phyloP scores from a whole-genome alignment of 176 grass and related monocot species.

The maize (Zea mays) region DNA sequence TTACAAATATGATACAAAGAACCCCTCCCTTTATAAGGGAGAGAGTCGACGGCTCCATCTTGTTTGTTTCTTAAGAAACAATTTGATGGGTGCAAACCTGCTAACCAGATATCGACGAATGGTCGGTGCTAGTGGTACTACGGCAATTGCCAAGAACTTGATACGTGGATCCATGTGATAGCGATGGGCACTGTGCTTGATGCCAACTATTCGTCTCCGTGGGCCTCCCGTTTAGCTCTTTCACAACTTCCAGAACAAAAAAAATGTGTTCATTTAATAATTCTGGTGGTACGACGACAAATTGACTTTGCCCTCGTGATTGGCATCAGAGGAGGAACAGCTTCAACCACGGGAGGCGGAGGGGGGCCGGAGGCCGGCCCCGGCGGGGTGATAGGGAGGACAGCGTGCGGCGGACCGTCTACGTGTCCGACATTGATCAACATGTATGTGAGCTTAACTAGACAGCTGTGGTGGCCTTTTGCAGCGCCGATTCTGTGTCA shows the following conservation, averaged over 20 bases:
- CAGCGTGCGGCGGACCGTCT: conserved; percentile 78
- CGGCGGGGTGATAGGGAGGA: conserved; percentile 63
- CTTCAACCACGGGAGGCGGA: conserved; percentile 56
- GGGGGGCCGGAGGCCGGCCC: conserved; percentile 40
- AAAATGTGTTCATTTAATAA: conserved; percentile 18
- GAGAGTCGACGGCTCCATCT: not conserved
- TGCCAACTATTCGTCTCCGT: conserved; percentile 29
- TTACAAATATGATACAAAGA: not conserved
- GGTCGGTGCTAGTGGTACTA: conserved; percentile 28
- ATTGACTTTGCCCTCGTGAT: conserved; percentile 22
- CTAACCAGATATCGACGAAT: not conserved
- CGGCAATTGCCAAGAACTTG: conserved; percentile 13
- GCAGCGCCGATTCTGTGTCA: conserved; percentile 26
- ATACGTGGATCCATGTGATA: conserved; percentile 36
- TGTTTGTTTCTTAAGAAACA: not conserved
- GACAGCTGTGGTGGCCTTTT: not conserved
- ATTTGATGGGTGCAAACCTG: conserved; percentile 17
- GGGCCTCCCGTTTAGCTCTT: not conserved
- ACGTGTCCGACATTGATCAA: conserved; percentile 95
- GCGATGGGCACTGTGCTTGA: conserved; percentile 34
- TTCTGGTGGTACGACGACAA: conserved; percentile 28
- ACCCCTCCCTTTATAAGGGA: not conserved
- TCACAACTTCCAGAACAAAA: not conserved
- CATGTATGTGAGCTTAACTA: conserved; percentile 63
- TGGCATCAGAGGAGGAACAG: conserved; percentile 61